Percentiles rank a stretch among this genome's conserved stretches.
These are phyloP conservation scores for Verticillium isaacii DNA, from an alignment of 2,329 filamentous ascomycete genomes.

Conservation along the genomic window DNA sequence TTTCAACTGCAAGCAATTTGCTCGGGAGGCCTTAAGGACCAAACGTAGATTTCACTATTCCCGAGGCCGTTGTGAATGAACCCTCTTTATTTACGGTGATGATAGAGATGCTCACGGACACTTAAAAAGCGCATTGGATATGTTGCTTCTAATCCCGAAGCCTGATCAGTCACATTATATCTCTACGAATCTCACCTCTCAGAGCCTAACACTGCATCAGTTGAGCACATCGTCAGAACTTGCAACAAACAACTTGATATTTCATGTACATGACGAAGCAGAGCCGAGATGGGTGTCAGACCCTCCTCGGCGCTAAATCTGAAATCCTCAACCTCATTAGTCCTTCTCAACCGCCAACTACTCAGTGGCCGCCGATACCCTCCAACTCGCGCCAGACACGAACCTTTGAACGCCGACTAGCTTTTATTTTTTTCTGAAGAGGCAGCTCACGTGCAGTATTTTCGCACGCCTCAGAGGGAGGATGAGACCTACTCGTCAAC, in stretches of 20 bases:
- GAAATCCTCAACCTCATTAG: background rate
- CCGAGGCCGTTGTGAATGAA: background rate
- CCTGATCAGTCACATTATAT: background rate
- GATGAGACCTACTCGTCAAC: no score
- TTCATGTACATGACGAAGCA: background rate
- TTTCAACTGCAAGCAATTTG: background rate
- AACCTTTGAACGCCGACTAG: background rate
- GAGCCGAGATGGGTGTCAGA: background rate
- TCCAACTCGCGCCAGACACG: background rate
- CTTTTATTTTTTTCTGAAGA: no score
- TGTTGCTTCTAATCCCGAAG: background rate
- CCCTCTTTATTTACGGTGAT: background rate
- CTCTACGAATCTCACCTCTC: background rate
- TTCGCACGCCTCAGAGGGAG: no score
- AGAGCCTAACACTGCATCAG: background rate
- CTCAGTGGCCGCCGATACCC: background rate
- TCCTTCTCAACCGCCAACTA: background rate
- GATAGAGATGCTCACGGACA: background rate
- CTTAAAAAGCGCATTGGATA: background rate
- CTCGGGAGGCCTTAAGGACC: background rate
- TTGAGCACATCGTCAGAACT: background rate
- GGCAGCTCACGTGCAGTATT: no score
- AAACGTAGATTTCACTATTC: background rate
- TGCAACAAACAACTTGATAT: background rate
- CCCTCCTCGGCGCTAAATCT: background rate